These are phyloP conservation scores for Plenodomus biglobosus DNA, from an alignment of 2,329 filamentous ascomycete genomes.

Conservation along the genomic window DNA sequence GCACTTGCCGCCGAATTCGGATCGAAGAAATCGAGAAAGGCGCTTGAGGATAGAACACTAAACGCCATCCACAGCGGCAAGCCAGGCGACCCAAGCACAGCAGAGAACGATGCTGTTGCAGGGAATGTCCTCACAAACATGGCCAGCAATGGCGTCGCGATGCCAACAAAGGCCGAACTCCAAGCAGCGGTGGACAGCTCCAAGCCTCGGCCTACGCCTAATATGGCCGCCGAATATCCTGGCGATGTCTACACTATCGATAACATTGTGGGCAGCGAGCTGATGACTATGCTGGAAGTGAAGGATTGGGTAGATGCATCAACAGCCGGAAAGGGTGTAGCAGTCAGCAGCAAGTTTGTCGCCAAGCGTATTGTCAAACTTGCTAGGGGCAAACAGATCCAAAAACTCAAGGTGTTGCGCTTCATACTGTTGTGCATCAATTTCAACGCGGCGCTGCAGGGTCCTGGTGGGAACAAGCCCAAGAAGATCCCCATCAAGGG, in stretches of 20 bases:
- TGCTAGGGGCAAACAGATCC: slow-evolving; percentile 55
- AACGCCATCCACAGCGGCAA: slow-evolving; percentile 63
- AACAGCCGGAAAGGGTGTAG: slow-evolving; percentile 60
- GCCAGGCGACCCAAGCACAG: slow-evolving; percentile 17
- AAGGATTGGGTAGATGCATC: slow-evolving; percentile 72
- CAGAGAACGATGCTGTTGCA: slow-evolving; percentile 34
- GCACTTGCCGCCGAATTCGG: slow-evolving; percentile 77
- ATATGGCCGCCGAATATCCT: slow-evolving; percentile 66
- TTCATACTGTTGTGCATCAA: slow-evolving; percentile 54
- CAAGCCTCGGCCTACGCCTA: slow-evolving; percentile 73
- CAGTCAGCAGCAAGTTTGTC: slow-evolving; percentile 64
- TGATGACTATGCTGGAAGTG: slow-evolving; percentile 67
- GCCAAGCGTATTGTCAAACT: slow-evolving; percentile 62
- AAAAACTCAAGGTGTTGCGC: slow-evolving; percentile 51
- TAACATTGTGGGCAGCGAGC: slow-evolving; percentile 66
- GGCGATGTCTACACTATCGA: slow-evolving; percentile 72
- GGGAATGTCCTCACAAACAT: slow-evolving; percentile 63
- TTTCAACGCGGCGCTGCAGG: slow-evolving; percentile 48
- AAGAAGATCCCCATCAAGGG: slow-evolving; percentile 62
- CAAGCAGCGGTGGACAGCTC: slow-evolving; percentile 65
- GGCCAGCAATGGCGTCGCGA: slow-evolving; percentile 61
- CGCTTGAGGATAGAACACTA: slow-evolving; percentile 66
- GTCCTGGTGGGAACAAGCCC: slow-evolving; percentile 38
- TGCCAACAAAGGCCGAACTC: slow-evolving; percentile 67
- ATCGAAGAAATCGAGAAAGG: slow-evolving; percentile 83